A percentile compares a stretch with the other conserved stretches of the same genome.
Conservation (phyloP, 2,329 filamentous ascomycete species). For the Colletotrichum zoysiae region DNA sequence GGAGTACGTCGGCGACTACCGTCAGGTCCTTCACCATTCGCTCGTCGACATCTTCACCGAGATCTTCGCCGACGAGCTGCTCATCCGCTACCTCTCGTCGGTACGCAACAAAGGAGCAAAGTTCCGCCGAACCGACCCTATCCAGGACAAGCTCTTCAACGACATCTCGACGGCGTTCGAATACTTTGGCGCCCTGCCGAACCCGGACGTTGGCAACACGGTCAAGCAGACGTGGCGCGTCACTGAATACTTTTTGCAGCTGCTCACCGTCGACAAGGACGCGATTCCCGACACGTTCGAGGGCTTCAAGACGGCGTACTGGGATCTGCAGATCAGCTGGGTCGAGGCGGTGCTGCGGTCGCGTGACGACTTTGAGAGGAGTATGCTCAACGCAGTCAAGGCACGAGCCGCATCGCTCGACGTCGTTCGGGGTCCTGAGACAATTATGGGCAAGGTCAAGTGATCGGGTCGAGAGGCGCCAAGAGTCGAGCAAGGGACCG, state of each 20-base stretch:
- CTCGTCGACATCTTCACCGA: conserved; percentile 93
- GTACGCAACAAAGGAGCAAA: conserved; percentile 92
- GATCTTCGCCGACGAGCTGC: conserved; percentile 91
- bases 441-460: conserved; percentile 94
- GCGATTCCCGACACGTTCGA: conserved; percentile 83
- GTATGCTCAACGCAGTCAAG: conserved; percentile 91
- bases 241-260: conserved; percentile 83
- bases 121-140: conserved; percentile 88
- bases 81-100: conserved; percentile 84
- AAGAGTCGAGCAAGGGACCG: neutral
- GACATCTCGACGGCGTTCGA: conserved; percentile 92
- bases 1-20: conserved; percentile 93
- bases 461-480: conserved; percentile 51
- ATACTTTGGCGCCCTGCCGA: conserved; percentile 82
- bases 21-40: conserved; percentile 84
- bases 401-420: conserved; percentile 87
- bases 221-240: conserved; percentile 96
- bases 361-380: conserved; percentile 93
- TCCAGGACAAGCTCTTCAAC: conserved; percentile 92
- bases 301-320: conserved; percentile 86
- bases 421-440: conserved; percentile 84
- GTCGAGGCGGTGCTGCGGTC: conserved; percentile 90
- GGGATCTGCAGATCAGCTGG: conserved; percentile 96
- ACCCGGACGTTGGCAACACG: conserved; percentile 74
- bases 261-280: conserved; percentile 83